Conservation (phyloP, 2,329 filamentous ascomycete species). For the Neoarthrinium moseri region DNA sequence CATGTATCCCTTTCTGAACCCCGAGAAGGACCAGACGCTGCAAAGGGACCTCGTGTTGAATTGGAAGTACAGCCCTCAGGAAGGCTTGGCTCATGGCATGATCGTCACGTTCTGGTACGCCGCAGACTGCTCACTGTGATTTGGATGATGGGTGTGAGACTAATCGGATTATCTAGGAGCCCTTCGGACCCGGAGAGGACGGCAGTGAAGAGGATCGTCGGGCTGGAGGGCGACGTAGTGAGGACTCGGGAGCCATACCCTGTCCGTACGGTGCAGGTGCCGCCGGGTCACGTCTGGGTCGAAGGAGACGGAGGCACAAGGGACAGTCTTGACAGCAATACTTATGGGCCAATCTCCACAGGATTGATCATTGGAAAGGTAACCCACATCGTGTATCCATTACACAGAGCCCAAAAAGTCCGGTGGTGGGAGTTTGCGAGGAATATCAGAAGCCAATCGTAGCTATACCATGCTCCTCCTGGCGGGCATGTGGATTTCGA, state of each 20-base stretch:
- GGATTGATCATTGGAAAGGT: constrained; percentile 74
- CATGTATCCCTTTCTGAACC: constrained; percentile 78
- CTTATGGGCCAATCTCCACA: constrained; percentile 80
- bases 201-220: constrained; percentile 81
- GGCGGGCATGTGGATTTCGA: not conserved
- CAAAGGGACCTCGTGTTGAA: constrained; percentile 56
- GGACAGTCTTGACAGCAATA: constrained; percentile 79
- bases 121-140: no score
- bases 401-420: constrained; percentile 55
- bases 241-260: constrained; percentile 62
- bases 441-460: constrained; percentile 1
- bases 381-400: constrained; percentile 70
- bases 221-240: constrained; percentile 75
- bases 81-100: constrained; percentile 67
- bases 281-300: constrained; percentile 87
- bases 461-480: not conserved
- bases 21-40: constrained; percentile 57
- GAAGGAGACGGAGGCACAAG: constrained; percentile 80
- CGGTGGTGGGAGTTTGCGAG: constrained; percentile 54
- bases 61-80: constrained; percentile 56
- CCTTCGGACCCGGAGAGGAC: constrained; percentile 68
- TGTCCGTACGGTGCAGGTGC: constrained; percentile 59
- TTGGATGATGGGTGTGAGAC: no score
- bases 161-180: constrained; percentile 62
- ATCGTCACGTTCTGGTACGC: constrained; percentile 68